A percentile compares a stretch with the other conserved stretches of the same genome.
Evolutionary conservation across 257 asterid species (phyloP).

Genomic region (Solanum clarkiae): DNA sequence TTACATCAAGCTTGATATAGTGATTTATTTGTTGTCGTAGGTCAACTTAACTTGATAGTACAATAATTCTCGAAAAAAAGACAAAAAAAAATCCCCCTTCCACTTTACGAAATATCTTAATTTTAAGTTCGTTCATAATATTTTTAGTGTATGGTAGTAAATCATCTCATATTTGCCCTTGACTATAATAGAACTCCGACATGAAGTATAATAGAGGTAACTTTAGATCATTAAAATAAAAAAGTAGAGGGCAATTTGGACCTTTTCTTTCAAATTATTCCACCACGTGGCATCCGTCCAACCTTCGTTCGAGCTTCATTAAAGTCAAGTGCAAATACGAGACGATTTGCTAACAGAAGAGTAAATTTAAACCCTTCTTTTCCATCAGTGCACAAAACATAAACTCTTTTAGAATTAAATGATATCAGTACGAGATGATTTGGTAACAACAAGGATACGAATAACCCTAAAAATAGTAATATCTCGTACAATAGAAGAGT

Average conservation of each 20-base stretch:
- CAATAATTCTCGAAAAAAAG: not conserved
- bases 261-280: not conserved
- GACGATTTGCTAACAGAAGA: not conserved
- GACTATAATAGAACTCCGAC: not conserved
- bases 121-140: not conserved
- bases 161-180: not conserved
- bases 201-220: not conserved
- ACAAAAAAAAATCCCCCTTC: not conserved
- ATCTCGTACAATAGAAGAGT: not conserved
- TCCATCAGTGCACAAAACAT: not conserved
- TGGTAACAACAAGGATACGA: not conserved
- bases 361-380: not conserved
- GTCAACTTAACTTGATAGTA: not conserved
- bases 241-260: not conserved
- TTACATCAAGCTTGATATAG: not conserved
- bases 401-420: not conserved
- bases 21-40: not conserved
- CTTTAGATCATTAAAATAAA: not conserved
- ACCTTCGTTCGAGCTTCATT: not conserved
- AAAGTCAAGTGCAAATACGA: not conserved
- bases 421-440: not conserved
- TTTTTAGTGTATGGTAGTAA: not conserved
- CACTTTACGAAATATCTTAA: not conserved
- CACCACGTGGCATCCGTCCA: not conserved
- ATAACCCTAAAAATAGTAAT: not conserved